Percentiles rank a stretch among this genome's conserved stretches.
Conservation (phyloP, 2,329 filamentous ascomycete species). For the Penicillium sumatraense region DNA sequence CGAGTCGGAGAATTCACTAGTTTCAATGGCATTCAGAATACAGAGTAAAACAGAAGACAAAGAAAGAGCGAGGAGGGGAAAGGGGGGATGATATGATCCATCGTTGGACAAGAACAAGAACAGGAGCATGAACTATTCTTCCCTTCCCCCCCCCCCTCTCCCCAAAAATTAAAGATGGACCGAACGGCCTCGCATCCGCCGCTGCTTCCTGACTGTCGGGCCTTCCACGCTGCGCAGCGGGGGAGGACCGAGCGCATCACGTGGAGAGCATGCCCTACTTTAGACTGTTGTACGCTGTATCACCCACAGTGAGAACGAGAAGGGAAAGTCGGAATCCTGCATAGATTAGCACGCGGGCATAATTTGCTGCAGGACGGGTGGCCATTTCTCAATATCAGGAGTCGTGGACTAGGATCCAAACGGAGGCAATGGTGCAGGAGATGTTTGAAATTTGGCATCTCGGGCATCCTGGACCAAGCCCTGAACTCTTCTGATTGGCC, state of each 20-base stretch:
- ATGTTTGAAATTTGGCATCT: slow-evolving; percentile 17
- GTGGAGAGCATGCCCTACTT: slow-evolving; percentile 11
- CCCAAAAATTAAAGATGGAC: slow-evolving; percentile 26
- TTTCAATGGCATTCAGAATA: not conserved
- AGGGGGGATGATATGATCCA: not conserved
- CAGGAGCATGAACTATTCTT: not conserved
- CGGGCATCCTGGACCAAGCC: slow-evolving; percentile 1
- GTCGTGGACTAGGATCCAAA: not conserved
- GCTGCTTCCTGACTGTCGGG: slow-evolving; percentile 43
- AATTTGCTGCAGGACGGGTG: not conserved
- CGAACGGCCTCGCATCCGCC: slow-evolving; percentile 42
- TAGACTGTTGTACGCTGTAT: not conserved
- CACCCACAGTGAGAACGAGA: not conserved
- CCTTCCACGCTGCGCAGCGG: slow-evolving; percentile 31
- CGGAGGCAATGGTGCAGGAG: not conserved
- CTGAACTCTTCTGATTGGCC: slow-evolving; percentile 13
- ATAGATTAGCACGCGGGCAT: not conserved
- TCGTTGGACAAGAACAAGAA: not conserved
- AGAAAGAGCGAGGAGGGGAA: not conserved
- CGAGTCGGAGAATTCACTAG: not conserved
- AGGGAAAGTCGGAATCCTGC: not conserved
- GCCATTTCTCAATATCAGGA: not conserved
- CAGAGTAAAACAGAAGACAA: not conserved
- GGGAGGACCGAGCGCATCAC: slow-evolving; percentile 27
- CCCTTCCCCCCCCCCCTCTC: too few species aligned